A percentile compares a stretch with the other conserved stretches of the same genome.
Evolutionary conservation across 2,329 filamentous ascomycete genomes (phyloP).

Genomic region (Colletotrichum somersetense): DNA sequence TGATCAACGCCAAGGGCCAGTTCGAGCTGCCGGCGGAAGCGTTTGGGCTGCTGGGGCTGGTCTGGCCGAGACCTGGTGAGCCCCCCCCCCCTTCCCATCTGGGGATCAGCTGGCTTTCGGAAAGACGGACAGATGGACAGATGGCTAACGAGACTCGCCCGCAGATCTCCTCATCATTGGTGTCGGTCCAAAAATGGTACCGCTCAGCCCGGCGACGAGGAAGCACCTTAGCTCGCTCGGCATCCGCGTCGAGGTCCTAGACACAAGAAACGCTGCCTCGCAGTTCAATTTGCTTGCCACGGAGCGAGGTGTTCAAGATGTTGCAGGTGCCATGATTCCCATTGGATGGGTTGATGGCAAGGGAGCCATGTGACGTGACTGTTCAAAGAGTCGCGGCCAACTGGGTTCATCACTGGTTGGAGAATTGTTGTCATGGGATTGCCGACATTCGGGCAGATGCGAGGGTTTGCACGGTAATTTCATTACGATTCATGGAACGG

Average conservation of each 20-base stretch:
- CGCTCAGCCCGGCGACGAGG: conserved; percentile 81
- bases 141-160: conserved; percentile 13
- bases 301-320: conserved; percentile 85
- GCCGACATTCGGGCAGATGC: conserved; percentile 4
- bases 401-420: conserved; percentile 11
- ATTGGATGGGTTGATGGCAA: conserved; percentile 81
- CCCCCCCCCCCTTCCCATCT: conserved; percentile 41
- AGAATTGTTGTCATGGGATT: neutral
- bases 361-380: conserved; percentile 50
- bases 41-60: conserved; percentile 80
- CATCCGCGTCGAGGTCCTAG: conserved; percentile 87
- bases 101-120: neutral
- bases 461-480: conserved; percentile 1
- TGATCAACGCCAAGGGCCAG: conserved; percentile 83
- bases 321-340: conserved; percentile 90
- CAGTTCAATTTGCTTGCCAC: conserved; percentile 97
- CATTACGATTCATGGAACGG: neutral
- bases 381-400: neutral
- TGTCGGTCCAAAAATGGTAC: conserved; percentile 80
- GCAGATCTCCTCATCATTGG: conserved; percentile 91
- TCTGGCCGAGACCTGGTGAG: conserved; percentile 92
- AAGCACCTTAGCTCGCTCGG: conserved; percentile 81
- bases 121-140: neutral
- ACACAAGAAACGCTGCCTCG: conserved; percentile 92
- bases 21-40: conserved; percentile 79